Conservation (phyloP, 306 rosid genomes). For the Crataegus laevigata region DNA sequence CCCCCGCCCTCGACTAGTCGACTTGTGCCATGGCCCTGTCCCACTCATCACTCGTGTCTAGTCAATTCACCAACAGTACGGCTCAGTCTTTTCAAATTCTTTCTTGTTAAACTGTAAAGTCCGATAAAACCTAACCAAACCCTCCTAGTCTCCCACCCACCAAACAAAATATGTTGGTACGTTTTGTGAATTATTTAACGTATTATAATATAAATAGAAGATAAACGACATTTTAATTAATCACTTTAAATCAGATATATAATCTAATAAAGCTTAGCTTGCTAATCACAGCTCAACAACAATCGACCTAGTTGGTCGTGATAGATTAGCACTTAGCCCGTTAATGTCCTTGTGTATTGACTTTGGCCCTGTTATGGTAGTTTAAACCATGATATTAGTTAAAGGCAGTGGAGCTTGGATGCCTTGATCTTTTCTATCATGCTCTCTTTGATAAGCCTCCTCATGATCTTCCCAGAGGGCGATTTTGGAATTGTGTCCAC, state of each 20-base stretch:
- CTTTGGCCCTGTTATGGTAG: too few species aligned
- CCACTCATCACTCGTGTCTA: not conserved
- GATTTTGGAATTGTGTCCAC: slow-evolving; percentile 79
- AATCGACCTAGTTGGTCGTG: not conserved
- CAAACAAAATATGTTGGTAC: not conserved
- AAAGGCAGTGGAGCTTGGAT: slow-evolving; percentile 14
- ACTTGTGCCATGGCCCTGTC: not conserved
- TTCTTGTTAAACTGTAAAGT: not conserved
- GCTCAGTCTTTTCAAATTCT: not conserved
- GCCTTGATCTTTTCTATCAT: slow-evolving; percentile 37
- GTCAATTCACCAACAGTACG: not conserved
- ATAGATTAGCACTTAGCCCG: too few species aligned
- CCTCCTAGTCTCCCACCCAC: too few species aligned
- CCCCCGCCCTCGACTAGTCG: not conserved
- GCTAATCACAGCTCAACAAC: not conserved
- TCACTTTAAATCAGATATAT: not conserved
- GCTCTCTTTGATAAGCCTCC: slow-evolving; percentile 61
- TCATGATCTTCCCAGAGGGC: slow-evolving; percentile 88
- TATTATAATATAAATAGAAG: too few species aligned
- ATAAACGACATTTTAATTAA: not conserved
- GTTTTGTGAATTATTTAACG: too few species aligned
- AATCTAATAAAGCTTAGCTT: not conserved
- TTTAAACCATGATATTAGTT: not conserved
- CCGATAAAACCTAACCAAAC: not conserved
- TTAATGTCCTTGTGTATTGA: too few species aligned